Evolutionary conservation across 257 asterid species (phyloP).

Genomic region (Gentiana straminea): DNA sequence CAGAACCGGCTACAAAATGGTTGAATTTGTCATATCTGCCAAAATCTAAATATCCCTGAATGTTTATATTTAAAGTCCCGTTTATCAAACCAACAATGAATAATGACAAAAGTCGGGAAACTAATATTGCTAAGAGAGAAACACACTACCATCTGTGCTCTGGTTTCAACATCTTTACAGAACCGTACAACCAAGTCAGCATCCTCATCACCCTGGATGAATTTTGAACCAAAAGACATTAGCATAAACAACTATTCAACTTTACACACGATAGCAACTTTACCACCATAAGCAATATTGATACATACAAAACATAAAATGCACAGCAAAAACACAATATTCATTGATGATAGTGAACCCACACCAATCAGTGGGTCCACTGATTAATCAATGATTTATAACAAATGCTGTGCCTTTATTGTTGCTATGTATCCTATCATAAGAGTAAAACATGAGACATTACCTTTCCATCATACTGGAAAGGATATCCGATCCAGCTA

Average conservation of each 20-base stretch:
- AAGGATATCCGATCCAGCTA: conserved; percentile 60
- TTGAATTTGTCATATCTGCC: conserved; percentile 80
- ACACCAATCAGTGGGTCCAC: too few species aligned
- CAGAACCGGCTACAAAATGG: conserved; percentile 57
- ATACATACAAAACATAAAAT: too few species aligned
- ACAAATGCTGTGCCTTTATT: too few species aligned
- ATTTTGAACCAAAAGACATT: conserved; percentile 10
- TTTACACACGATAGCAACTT: neutral
- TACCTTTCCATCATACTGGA: conserved; percentile 80
- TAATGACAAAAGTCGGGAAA: neutral
- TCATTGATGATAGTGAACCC: too few species aligned
- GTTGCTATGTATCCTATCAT: too few species aligned
- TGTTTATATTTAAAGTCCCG: conserved; percentile 22
- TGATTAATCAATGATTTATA: too few species aligned
- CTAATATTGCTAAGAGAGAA: conserved; percentile 3
- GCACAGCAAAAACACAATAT: too few species aligned
- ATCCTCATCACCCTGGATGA: conserved; percentile 63
- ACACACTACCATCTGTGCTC: conserved; percentile 55
- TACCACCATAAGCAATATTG: neutral
- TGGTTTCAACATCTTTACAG: conserved; percentile 85
- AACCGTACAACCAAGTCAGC: conserved; percentile 71
- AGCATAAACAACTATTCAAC: conserved; percentile 1
- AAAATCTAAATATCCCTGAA: conserved; percentile 85
- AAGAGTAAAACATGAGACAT: conserved; percentile 7
- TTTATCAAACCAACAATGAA: neutral